Evolutionary conservation across 306 rosid genomes (phyloP).

Genomic region (Cercis canadensis): DNA sequence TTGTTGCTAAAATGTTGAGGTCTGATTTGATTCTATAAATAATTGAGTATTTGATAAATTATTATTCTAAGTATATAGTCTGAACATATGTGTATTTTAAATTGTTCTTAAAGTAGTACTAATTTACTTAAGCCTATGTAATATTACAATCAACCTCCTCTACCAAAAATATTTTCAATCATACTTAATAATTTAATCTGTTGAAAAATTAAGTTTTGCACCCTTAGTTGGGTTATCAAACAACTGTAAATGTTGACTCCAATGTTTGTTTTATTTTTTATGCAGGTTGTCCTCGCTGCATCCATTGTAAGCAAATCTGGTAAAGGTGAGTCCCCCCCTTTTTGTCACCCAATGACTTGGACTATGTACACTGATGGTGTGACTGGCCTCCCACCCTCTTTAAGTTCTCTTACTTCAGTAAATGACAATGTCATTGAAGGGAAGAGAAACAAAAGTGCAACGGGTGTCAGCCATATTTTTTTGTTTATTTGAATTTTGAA

Average conservation of each 20-base stretch:
- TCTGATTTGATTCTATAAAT: too few relatives aligned
- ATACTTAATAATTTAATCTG: neutral
- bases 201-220: neutral
- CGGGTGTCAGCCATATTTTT: neutral
- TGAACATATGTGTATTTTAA: too few relatives aligned
- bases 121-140: neutral
- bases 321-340: constrained; percentile 65
- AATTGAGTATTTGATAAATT: too few relatives aligned
- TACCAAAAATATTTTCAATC: neutral
- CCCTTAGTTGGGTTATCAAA: neutral
- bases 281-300: constrained; percentile 94
- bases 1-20: too few relatives aligned
- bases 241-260: constrained; percentile 16
- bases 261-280: constrained; percentile 24
- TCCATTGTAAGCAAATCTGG: constrained; percentile 90
- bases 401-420: neutral
- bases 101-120: too few relatives aligned
- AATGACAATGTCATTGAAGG: neutral
- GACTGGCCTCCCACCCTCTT: constrained; percentile 4
- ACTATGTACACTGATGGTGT: neutral
- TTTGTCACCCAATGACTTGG: neutral
- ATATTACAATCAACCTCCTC: neutral
- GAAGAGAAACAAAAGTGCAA: neutral
- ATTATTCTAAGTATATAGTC: too few relatives aligned
- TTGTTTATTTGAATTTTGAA: neutral